These are phyloP conservation scores for Strobilomyces dryophilus DNA, from an alignment of 768 basidiomycete species.

Conservation along the genomic window DNA sequence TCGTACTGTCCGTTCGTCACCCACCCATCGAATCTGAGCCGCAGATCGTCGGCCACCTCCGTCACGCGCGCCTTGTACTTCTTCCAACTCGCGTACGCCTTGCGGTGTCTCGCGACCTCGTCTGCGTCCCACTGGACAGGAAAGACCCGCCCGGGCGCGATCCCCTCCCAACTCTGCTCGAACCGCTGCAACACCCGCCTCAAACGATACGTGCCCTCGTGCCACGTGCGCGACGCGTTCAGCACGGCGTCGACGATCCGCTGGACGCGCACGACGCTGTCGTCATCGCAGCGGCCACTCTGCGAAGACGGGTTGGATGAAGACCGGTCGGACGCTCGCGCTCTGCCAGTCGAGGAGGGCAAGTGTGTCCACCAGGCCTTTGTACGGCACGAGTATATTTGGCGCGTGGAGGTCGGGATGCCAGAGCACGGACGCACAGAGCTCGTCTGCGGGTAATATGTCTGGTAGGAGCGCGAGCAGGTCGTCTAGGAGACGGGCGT, in stretches of 20 bases:
- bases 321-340: slow-evolving; percentile 11
- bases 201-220: neutral
- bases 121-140: too few species aligned
- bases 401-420: slow-evolving; percentile 12
- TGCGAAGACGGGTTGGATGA: slow-evolving; percentile 9
- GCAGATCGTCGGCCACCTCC: neutral
- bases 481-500: slow-evolving; percentile 10
- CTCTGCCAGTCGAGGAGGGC: slow-evolving; percentile 15
- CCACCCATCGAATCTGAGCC: neutral
- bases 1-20: neutral
- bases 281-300: slow-evolving; percentile 3
- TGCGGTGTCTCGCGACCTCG: neutral
- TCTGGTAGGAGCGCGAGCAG: slow-evolving; percentile 1
- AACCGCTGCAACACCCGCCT: neutral
- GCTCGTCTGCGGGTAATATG: slow-evolving; percentile 1
- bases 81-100: neutral
- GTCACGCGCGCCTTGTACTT: neutral
- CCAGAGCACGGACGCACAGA: slow-evolving; percentile 11
- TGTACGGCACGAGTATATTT: slow-evolving; percentile 7
- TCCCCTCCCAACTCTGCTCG: too few species aligned
- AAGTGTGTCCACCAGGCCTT: slow-evolving; percentile 5
- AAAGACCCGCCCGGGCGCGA: too few species aligned
- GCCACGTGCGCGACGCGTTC: slow-evolving; percentile 3
- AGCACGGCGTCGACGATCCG: too few species aligned
- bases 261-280: neutral